Base-by-base conservation (phyloP, 1,139 yeast species). In the Blastobotrys illinoisensis region DNA sequence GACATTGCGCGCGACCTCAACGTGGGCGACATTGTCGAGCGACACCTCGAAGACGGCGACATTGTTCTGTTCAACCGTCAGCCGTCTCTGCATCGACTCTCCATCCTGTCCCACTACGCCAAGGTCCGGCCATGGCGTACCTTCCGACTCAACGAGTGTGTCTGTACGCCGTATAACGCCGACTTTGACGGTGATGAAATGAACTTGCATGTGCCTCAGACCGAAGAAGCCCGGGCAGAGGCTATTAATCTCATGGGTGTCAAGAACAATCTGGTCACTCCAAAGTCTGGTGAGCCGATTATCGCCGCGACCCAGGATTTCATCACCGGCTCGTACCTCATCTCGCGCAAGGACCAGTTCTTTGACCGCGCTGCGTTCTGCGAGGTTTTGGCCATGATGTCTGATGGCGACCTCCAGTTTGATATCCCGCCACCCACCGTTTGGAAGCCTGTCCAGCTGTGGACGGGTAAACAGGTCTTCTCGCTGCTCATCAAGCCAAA, bases 141-240 rank as follows among this genome's bases (percentile, higher is more conserved):
- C 0, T 88, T 95, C 75, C 79, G 99, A 63, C 79, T 95, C 64
- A 95, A 95, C 68, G 99, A 95, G 72, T 95, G 99, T 86, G 99
- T 93, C 14, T 95, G 99, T 77, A 93, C 99, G 0, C 99, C 99
- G 1, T 95, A 93, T 74, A 95, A 95, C 71, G 99, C 99, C 46
- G 99, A 95, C 80, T 95, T 95, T 68, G 99, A 95, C 72, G 99
- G 99, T 71, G 99, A 95, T 73, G 99, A 95, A 73, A 95, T 95
- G 99, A 95, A 95, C 71, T 78, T 95, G 68, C 99, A 95, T 68
- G 99, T 95, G 47, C 99, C 99, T 1, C 99, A 95, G 73, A 93
- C 99, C 0, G 99, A 95, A 72, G 99, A 95, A 72, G 99, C 99
- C 1, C 79, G 99, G 63, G 96, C 99, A 0, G 99, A 95, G 72